Percentiles rank a stretch among this genome's conserved stretches.
Conservation (phyloP, 1,284 basidiomycete genomes). For the Tilletia indica region DNA sequence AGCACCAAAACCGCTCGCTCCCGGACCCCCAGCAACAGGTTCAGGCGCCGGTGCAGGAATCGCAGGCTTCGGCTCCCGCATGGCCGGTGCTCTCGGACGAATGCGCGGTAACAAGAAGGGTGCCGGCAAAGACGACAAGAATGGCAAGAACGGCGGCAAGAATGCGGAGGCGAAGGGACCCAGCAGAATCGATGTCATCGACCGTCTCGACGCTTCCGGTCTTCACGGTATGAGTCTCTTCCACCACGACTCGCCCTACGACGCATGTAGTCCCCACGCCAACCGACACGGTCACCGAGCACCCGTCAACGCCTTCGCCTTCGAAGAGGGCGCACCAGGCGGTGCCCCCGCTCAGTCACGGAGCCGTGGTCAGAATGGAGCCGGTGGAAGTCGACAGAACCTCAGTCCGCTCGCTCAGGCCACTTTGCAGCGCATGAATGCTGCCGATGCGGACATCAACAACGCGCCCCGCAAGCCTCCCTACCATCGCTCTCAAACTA, state of each 20-base stretch:
- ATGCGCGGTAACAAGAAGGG: background rate
- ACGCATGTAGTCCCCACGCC: constrained; percentile 50
- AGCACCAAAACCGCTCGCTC: background rate
- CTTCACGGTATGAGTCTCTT: constrained; percentile 50
- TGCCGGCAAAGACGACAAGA: background rate
- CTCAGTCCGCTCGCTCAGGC: constrained; percentile 20
- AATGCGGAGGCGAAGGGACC: constrained; percentile 32
- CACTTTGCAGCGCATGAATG: constrained; percentile 22
- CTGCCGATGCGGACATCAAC: constrained; percentile 2
- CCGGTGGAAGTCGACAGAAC: constrained; percentile 7
- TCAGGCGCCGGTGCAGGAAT: background rate
- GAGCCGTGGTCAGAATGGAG: background rate
- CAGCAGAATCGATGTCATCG: constrained; percentile 53
- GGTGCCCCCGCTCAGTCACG: background rate
- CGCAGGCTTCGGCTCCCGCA: constrained; percentile 16
- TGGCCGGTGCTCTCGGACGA: background rate
- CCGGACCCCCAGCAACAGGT: background rate
- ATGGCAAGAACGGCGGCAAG: background rate
- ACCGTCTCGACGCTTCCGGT: constrained; percentile 50
- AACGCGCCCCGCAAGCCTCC: constrained; percentile 25
- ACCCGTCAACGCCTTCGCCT: constrained; percentile 45
- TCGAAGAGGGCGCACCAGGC: constrained; percentile 4
- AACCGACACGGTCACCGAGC: constrained; percentile 40
- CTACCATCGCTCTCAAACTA: constrained; percentile 18
- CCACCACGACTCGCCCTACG: constrained; percentile 55